phyloP scores from a whole-genome alignment of 2,329 filamentous ascomycete genomes.

The Madurella mycetomatis region DNA sequence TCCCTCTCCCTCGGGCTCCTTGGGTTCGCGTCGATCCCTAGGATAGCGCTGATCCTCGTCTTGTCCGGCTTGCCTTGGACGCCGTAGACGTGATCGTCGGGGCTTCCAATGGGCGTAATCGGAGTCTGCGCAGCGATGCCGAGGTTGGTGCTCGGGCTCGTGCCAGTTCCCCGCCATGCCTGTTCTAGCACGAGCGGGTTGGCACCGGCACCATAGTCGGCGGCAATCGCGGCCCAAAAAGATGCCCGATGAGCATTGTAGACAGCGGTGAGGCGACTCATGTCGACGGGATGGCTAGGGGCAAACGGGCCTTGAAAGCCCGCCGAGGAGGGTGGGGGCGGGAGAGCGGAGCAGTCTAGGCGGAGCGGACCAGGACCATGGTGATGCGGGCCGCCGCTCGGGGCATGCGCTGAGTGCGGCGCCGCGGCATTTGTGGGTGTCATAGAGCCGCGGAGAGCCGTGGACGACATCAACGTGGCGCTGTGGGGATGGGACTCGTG shows the following conservation, averaged over 20 bases:
- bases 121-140: slow-evolving; percentile 38
- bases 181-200: slow-evolving; percentile 63
- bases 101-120: slow-evolving; percentile 51
- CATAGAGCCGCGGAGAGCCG: slow-evolving; percentile 35
- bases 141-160: slow-evolving; percentile 9
- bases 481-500: slow-evolving; percentile 42
- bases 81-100: slow-evolving; percentile 45
- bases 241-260: slow-evolving; percentile 65
- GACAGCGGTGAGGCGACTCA: slow-evolving; percentile 62
- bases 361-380: slow-evolving; percentile 38
- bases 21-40: slow-evolving; percentile 56
- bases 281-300: slow-evolving; percentile 48
- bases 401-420: slow-evolving; percentile 29
- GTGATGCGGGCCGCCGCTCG: slow-evolving; percentile 31
- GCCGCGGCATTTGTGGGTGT: slow-evolving; percentile 37
- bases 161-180: slow-evolving; percentile 46
- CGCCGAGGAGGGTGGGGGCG: slow-evolving; percentile 30
- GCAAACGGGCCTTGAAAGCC: slow-evolving; percentile 15
- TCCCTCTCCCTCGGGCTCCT: slow-evolving; percentile 55
- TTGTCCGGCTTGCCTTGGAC: slow-evolving; percentile 42
- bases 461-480: slow-evolving; percentile 42
- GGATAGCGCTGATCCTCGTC: slow-evolving; percentile 59
- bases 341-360: slow-evolving; percentile 54
- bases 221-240: slow-evolving; percentile 70
- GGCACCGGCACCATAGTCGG: slow-evolving; percentile 63